Conservation (phyloP, 805 yeast genomes). For the Soucietia sequanensis region DNA sequence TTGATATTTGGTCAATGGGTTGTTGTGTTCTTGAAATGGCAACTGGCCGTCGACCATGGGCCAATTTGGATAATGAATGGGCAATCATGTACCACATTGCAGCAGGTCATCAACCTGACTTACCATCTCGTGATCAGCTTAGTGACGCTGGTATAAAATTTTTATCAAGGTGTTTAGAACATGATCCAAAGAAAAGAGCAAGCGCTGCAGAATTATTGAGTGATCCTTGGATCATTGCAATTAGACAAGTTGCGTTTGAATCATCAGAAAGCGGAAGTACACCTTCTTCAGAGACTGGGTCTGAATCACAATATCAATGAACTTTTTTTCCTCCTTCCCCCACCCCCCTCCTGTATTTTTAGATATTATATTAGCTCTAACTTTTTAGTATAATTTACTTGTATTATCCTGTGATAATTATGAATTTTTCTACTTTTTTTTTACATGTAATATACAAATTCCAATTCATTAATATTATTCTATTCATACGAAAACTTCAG, state of each 20-base stretch:
- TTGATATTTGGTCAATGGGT: slow-evolving; percentile 95
- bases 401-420: too few species aligned
- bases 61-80: slow-evolving; percentile 94
- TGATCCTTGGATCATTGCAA: slow-evolving; percentile 87
- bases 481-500: too few species aligned
- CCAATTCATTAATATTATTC: too few species aligned
- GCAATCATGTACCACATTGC: slow-evolving; percentile 98
- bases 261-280: slow-evolving; percentile 27
- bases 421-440: too few species aligned
- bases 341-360: too few species aligned
- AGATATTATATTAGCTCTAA: too few species aligned
- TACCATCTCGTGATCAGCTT: slow-evolving; percentile 78
- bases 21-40: slow-evolving; percentile 97
- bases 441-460: too few species aligned
- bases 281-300: slow-evolving; percentile 33
- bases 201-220: slow-evolving; percentile 80
- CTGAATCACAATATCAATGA: slow-evolving; percentile 2
- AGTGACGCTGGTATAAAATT: slow-evolving; percentile 72
- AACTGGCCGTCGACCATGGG: slow-evolving; percentile 96
- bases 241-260: slow-evolving; percentile 67
- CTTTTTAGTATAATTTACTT: too few species aligned
- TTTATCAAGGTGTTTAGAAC: slow-evolving; percentile 71
- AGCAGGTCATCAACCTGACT: slow-evolving; percentile 85
- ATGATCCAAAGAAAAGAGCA: slow-evolving; percentile 77
- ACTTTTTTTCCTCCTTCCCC: too few species aligned